Evolutionary conservation across 23 red algal species (phyloP), one percentile per base, ranked within the genome.

Genomic region (Gracilaria caudata): DNA sequence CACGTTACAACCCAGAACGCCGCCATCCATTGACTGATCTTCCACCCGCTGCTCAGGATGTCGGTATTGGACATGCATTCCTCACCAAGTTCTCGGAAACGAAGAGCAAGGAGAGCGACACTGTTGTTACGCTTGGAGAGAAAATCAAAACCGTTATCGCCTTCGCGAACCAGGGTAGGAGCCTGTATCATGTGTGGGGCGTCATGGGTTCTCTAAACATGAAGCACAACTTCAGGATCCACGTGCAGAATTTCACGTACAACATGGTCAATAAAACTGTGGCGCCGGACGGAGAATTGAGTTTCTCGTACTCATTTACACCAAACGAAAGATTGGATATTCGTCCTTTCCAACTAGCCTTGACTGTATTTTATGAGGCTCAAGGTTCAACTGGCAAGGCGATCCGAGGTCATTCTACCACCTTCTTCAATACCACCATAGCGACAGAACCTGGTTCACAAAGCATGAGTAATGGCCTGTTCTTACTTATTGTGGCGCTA

Each of bases 281-380:
- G n/a, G 37, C 34, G 17, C 38, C 93, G 0, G 70, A 68, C 9
- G 47, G 33, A 28, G 84, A 95, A 46, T 35, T 86, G 16, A 89
- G 83, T 51, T 90, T 95, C 36, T 56, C 47, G 10, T 95, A 90
- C 53, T 65, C 63, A 5, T 95, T 95, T 64, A 83, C 79, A 24
- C 93, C 83, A 30, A 51, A 90, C 68, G 80, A 86, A 51, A 58
- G 93, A 17, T 57, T 95, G 77, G 93, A 95, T 44, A 77, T 75
- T 43, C 81, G 80, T 33, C 40, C 73, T 23, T 95, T 89, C 54
- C 73, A 47, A n/a, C 49, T 95, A 39, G 93, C 93, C 13, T 32
- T 95, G 19, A 74, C 93, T 9, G 79, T 86, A n/a, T 95, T 95
- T 54, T 95, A 95, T 71, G 83, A 95, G 64, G 81, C 83, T 23